Evolutionary conservation across 495 filamentous ascomycete species (phyloP), one percentile per base, ranked within the genome.

Genomic region (Penicillium atrosanguineum): DNA sequence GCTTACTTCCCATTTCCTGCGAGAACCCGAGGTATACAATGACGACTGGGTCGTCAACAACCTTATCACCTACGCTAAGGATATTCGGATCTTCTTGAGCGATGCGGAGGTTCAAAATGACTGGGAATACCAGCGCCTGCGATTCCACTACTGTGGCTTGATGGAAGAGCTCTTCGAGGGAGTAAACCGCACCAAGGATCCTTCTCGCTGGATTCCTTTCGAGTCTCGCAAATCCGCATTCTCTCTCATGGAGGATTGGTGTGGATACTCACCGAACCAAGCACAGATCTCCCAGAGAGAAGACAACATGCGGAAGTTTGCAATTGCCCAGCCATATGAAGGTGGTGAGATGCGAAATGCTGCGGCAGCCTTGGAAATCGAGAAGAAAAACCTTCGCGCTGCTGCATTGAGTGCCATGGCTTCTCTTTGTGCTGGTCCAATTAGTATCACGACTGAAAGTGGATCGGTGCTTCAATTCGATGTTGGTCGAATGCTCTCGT

Each of bases 191-290:
- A 90, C 90, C 0, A 86, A 84, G 56, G 89, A 96, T 57, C 87
- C 91, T 5, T 85, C 88, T 2, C 81, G 89, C 19, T 97, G 91
- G 90, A 92, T 98, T 77, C 89, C 95, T 0, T 98, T 98, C 56
- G 94, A 97, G 65, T 87, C 91, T 0, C 78, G 94, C 21, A 92
- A 96, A 62, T 96, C 94, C 9, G 84, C 91, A 6, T 98, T 97
- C 64, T 86, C 92, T 6, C 71, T 97, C 29, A 97, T 98, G 91
- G 93, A 97, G 66, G 93, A 97, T 50, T 98, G 94, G 94, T 97
- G 95, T 72, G 94, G 95, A 0, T 95, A 94, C 67, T 95, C 94
- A 0, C 90, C 94, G 6, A 96, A 97, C 66, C 91, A 92, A 62
- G 71, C 74, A 29, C 87, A 91, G 52, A 89, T 95, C 34, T 82